Evolutionary conservation across 2,329 filamentous ascomycete species (phyloP), one percentile per base, ranked within the genome.

Genomic region (Akanthomyces dipterigenus): DNA sequence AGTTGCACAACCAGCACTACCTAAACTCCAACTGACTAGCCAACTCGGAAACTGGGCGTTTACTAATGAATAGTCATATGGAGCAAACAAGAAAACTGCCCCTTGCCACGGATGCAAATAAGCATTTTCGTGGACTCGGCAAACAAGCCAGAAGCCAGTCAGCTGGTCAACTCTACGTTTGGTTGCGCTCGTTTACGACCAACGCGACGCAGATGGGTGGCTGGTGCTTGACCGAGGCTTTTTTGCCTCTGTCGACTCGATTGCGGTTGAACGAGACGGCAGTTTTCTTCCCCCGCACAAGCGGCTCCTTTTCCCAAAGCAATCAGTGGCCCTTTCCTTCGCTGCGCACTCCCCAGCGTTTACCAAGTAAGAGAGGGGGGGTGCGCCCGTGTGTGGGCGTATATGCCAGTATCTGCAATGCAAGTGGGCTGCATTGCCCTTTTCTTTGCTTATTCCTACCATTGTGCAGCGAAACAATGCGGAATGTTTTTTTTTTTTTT

Each of bases 211-310:
- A 20, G 20, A 38, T 6, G 5, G 22, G n/a, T 36, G 11, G 24
- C 26, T 55, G 34, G 38, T 40, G 38, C 40, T 14, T 16, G 36
- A 38, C 36, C 36, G 36, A 38, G 36, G 36, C 36, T 38, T 12
- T 9, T 14, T 38, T 11, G 12, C 7, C 9, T 38, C 14, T 38
- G 3, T 11, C 12, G 16, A 38, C 12, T 3, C 4, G 16, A 7
- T n/a, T 26, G 20, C 43, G 9, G 7, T 5, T 56, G 54, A 56
- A 56, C 54, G 54, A 56, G 42, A 56, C 42, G 40, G 42, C 54
- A 56, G 42, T 46, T 46, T 36, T 46, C 26, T 46, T 46, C 18
- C 54, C 54, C 54, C 54, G 54, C 54, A 55, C n/a, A n/a, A n/a
- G n/a, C 42, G 54, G 54, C 54, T 40, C 28, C n/a, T 55, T 55